phyloP scores from a whole-genome alignment of 352 stramenopile species.

The Pythium apleroticum region DNA sequence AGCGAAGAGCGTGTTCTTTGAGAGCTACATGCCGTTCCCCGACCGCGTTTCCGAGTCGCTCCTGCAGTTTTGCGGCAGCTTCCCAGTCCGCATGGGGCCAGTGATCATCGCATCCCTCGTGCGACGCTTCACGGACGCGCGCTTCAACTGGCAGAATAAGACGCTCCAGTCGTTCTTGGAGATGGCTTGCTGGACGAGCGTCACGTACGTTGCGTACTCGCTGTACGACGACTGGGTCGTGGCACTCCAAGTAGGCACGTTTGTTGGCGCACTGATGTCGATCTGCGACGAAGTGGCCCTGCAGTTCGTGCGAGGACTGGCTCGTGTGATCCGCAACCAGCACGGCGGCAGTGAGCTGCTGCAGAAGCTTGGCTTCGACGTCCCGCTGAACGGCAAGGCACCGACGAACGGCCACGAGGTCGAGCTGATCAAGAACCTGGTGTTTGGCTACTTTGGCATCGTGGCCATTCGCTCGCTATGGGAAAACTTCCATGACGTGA shows the following conservation, averaged over 20 bases:
- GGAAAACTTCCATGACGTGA: conserved; percentile 69
- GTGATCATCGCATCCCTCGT: conserved; percentile 51
- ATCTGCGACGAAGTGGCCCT: conserved; percentile 77
- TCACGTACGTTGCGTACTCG: conserved; percentile 63
- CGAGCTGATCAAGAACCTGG: conserved; percentile 71
- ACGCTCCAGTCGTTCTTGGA: conserved; percentile 86
- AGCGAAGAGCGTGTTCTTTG: conserved; percentile 51
- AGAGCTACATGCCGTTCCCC: conserved; percentile 43
- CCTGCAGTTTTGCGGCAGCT: conserved; percentile 61
- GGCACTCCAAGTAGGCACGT: conserved; percentile 67
- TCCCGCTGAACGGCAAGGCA: conserved; percentile 66
- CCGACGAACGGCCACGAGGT: conserved; percentile 68
- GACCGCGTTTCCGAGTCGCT: conserved; percentile 55
- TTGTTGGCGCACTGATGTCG: conserved; percentile 79
- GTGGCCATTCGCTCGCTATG: conserved; percentile 61
- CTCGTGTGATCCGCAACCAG: conserved; percentile 72
- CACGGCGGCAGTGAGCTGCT: conserved; percentile 55
- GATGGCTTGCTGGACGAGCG: conserved; percentile 65
- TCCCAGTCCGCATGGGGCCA: conserved; percentile 49
- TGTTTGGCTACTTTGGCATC: conserved; percentile 76
- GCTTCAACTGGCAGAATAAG: conserved; percentile 83
- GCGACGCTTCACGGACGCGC: conserved; percentile 63
- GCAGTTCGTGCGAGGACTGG: conserved; percentile 59
- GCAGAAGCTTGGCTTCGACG: conserved; percentile 65
- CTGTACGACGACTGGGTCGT: conserved; percentile 58